Conservation (phyloP, 352 stramenopile species). For the Phytophthora syringae region DNA sequence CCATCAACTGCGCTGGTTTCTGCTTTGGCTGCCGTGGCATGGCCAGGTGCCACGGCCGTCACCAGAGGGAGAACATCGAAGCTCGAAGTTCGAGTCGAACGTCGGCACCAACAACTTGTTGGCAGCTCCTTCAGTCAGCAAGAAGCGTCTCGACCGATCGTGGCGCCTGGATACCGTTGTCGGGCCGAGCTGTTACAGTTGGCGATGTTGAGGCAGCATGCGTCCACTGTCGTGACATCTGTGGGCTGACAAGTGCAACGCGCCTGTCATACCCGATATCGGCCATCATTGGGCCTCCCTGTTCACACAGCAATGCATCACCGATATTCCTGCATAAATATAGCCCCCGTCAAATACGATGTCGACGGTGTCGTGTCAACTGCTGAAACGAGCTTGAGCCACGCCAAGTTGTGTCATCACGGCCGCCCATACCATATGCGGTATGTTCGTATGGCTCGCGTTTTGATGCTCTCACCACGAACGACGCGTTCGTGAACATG, state of each 20-base stretch:
- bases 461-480: constrained; percentile 12
- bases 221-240: constrained; percentile 33
- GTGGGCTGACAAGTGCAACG: constrained; percentile 23
- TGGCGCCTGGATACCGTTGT: constrained; percentile 2
- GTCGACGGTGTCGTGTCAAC: neutral
- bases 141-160: constrained; percentile 25
- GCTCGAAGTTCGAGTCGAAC: neutral
- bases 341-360: constrained; percentile 6
- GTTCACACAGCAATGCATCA: neutral
- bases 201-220: neutral
- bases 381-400: neutral
- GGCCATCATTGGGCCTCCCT: neutral
- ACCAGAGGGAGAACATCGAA: too few relatives aligned
- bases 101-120: constrained; percentile 3
- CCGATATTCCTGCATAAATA: neutral
- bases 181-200: constrained; percentile 6
- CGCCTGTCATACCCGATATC: constrained; percentile 16
- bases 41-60: constrained; percentile 19
- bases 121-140: constrained; percentile 5
- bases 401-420: constrained; percentile 15
- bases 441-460: constrained; percentile 1
- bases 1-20: constrained; percentile 1
- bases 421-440: too few relatives aligned
- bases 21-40: constrained; percentile 6
- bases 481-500: constrained; percentile 19